Evolutionary conservation across 2,329 filamentous ascomycete species (phyloP), one percentile per base, ranked within the genome.

Genomic region (Zymoseptoria brevis): DNA sequence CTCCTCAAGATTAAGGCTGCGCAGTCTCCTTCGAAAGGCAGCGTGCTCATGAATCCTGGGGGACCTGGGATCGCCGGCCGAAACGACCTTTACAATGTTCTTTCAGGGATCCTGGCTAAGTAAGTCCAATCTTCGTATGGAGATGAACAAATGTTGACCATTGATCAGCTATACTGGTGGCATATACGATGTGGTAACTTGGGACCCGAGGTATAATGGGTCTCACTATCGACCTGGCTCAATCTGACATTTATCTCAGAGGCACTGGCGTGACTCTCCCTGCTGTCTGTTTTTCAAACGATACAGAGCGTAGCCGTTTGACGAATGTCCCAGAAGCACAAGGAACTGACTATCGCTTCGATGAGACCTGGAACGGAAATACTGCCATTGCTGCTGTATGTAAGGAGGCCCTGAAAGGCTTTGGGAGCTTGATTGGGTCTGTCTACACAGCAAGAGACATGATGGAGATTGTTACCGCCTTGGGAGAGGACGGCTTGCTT

Each of bases 31-130:
- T 67, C 65, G 1, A 71, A 71, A 26, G 75, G 75, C 1, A 76
- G 70, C 50, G 73, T 78, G 45, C 60, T 77, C 2, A 67, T 74
- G 55, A 76, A 78, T 56, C 63, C 61, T 19, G 62, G 62, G 21
- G 63, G 61, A 5, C 62, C 62, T 13, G 64, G 64, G 8, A 41
- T 49, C n/a, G 35, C 24, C n/a, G 53, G 53, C 21, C 53, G 53
- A 21, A 53, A 22, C n/a, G 51, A 21, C 7, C 13, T 16, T 41
- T 41, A 41, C 35, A 41, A 41, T 41, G 16, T 5, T 41, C 35
- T 41, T 41, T 11, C 35, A 2, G 35, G 35, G 35, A 4, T 41
- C 16, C 35, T 41, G 35, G 35, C 35, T 41, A 11, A 16, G 35
- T 41, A 9, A 9, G 35, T 41, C 35, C 35, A 41, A 41, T 16